These are phyloP conservation scores for Daldinia sp. DNA, from an alignment of 2,329 filamentous ascomycete species.

Conservation along the genomic window DNA sequence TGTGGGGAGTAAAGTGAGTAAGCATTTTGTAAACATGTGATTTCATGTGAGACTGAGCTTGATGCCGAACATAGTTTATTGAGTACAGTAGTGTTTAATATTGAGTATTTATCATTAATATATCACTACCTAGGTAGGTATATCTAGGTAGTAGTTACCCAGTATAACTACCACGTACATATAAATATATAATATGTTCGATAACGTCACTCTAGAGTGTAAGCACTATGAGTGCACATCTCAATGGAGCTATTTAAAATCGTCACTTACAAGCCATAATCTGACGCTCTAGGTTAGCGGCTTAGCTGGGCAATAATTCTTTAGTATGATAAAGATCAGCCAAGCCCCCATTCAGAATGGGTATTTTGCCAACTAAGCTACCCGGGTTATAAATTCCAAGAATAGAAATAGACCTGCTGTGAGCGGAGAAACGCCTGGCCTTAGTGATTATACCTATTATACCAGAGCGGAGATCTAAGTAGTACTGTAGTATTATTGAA, in stretches of 20 bases:
- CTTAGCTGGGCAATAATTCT: background rate
- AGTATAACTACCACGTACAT: background rate
- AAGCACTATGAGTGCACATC: background rate
- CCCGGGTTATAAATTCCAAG: background rate
- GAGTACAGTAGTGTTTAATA: background rate
- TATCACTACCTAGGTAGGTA: no score
- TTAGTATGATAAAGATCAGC: background rate
- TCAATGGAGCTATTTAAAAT: background rate
- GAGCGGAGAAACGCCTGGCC: background rate
- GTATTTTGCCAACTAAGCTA: constrained; percentile 2
- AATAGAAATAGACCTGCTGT: constrained; percentile 4
- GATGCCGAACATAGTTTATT: background rate
- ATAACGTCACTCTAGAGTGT: background rate
- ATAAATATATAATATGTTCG: background rate
- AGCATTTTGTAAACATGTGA: background rate
- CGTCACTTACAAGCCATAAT: background rate
- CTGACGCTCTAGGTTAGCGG: background rate
- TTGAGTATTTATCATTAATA: background rate
- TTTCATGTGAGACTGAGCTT: background rate
- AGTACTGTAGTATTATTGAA: background rate
- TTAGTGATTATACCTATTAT: background rate
- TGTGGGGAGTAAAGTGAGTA: background rate
- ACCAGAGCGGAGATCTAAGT: constrained; percentile 10
- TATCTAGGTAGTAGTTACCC: no score
- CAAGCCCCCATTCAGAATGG: background rate